Base-by-base conservation (phyloP, 768 basidiomycete species). In the Psilocybe cyanescens region DNA sequence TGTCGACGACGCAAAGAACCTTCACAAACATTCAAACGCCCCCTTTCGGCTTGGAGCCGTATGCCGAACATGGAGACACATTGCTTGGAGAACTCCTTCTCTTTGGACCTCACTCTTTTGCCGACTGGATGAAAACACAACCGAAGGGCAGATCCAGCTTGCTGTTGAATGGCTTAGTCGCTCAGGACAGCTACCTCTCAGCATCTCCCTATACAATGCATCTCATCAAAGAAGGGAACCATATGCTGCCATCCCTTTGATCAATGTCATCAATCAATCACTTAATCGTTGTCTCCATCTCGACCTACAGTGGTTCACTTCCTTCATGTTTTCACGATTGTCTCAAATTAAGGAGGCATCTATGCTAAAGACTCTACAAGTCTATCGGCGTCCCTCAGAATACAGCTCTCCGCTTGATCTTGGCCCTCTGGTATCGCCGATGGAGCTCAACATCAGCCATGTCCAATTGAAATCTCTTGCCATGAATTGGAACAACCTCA, bases 71-170 rank as follows among this genome's bases (percentile, higher is more conserved):
- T 64, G 63, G 59, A 51, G 59, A 11, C 47, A 54, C 16, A 51
- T 61, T 49, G 63, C 63, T 14, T 64, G 59, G 59, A 57, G 53
- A 17, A 58, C 56, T 9, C 63, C 59, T 14, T 44, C 39, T 24
- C 29, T 64, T 8, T 64, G 63, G 59, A 17, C 52, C 11, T 55
- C 47, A 5, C 14, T 64, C 3, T 8, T 14, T 39, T 8, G 7
- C 14, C 14, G 37, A 14, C 8, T 39, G 14, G 7, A 39, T 39
- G 24, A 33, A 5, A 6, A 37, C 9, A 12, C 37, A 4, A 50
- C 46, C 9, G 16, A 37, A 31, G 44, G 8, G 4, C 44, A 55
- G 19, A 55, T 44, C 16, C 14, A 39, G 30, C 51, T 64, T 4
- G 47, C 41, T 1, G 8, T 33, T 3, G 63, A 64, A 11, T 61